Evolutionary conservation across 192 early-diverging fungal genomes (phyloP), one percentile per base, ranked within the genome.

Genomic region (Chytriomyces hyalinus): DNA sequence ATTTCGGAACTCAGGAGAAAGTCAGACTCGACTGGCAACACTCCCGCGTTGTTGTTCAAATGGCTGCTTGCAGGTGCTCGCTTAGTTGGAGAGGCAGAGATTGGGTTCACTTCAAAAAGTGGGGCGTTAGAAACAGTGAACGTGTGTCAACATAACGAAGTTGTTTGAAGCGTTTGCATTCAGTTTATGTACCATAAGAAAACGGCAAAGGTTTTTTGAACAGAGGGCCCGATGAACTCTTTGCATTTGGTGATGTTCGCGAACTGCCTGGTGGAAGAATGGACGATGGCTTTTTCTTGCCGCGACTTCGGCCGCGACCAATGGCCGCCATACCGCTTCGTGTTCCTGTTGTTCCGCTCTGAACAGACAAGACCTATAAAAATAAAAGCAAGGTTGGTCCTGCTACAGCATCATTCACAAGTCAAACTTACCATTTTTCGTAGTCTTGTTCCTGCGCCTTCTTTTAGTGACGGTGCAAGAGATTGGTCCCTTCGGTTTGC

Each of bases 291-390:
- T 73, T 73, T 44, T 73, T 73, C 36, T 73, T 73, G 9, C 71
- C 71, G 10, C 71, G 53, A 26, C 26, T 28, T 22, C 71, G 60
- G 8, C 71, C 71, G 45, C 69, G 69, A 71, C 69, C 69, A 71
- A 71, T n/a, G 9, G 69, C 20, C 13, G 69, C 50, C 13, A 22
- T 71, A 8, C 20, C 48, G 36, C 36, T 36, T 36, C 36, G 36
- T 36, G 36, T 36, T 36, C 36, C 36, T 36, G 36, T 36, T 36
- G 36, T 36, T 36, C 36, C 36, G 36, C 36, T 4, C 36, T 36
- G 36, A 36, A 36, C 36, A 36, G 36, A 36, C 36, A 36, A 36
- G 36, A 36, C 36, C 36, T 36, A 2, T 36, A 71, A 67, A 48
- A 47, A 67, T 46, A 67, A 13, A 11, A 48, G 66, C 46, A 24